Evolutionary conservation across 1,284 basidiomycete species (phyloP), one percentile per base, ranked within the genome.

Genomic region (Moniliophthora roreri): DNA sequence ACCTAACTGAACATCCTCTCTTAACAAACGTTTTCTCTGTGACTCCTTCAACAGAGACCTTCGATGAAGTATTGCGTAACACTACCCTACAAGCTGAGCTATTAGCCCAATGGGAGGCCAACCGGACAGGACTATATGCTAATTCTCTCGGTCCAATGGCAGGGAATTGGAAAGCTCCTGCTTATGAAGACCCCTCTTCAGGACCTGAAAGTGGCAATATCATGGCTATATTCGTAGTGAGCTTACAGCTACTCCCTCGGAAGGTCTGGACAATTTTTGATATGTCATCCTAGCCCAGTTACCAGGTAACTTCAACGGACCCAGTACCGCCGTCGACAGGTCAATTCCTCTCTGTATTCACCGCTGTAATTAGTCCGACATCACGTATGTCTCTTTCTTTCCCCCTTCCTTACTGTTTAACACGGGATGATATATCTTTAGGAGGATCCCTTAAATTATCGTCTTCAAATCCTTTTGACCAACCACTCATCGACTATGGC

Each of bases 1-100:
- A 62, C 40, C 40, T 62, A 10, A 34, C 52, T 5, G 59, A 60
- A 28, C 60, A 62, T 35, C 54, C 59, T 13, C 34, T 56, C 24
- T 23, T 56, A 16, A 37, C 48, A 6, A 48, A 48, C 8, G 44
- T 50, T 4, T 62, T 45, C 28, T 40, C 53, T 13, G 54, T 58
- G 18, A 54, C 0, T 50, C 55, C 54, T 5, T 53, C 52, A 6
- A 58, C 51, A 34, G 39, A 54, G 18, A 62, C 57, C 7, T 54
- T 56, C n/a, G 60, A 62, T 36, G 39, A 50, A 35, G 53, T 54
- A 3, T 8, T 18, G 3, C 28, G 41, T 52, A 34, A 20, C 47
- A 18, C 34, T 37, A 11, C 36, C 50, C 1, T 45, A 16, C 46
- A 40, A n/a, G 48, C 24, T 10, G 67, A 4, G 68, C 46, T 46